Evolutionary conservation across 208 protist species (phyloP).

Genomic region (Crithidia expoeki): DNA sequence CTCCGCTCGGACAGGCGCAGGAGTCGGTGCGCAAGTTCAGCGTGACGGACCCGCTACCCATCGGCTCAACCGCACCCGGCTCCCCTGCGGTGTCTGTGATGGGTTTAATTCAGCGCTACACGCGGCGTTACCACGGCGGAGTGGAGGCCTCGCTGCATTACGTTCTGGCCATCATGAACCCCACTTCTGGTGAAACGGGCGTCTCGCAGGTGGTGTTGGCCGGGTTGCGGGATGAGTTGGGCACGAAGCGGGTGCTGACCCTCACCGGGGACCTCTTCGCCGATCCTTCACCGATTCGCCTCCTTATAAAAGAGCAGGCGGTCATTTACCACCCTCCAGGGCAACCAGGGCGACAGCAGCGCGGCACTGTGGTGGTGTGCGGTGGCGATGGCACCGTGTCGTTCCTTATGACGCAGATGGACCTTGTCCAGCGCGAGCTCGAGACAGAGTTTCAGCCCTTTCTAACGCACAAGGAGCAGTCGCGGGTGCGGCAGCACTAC

Average conservation of each 20-base stretch:
- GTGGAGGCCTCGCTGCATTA: slow-evolving; percentile 48
- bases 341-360: slow-evolving; percentile 23
- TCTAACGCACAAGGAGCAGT: neutral
- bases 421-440: slow-evolving; percentile 57
- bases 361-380: slow-evolving; percentile 79
- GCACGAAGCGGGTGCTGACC: slow-evolving; percentile 50
- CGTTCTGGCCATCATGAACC: slow-evolving; percentile 76
- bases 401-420: slow-evolving; percentile 77
- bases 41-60: neutral
- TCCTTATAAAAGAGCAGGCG: slow-evolving; percentile 65
- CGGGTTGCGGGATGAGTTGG: slow-evolving; percentile 51
- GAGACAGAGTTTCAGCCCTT: slow-evolving; percentile 34
- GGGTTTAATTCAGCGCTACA: slow-evolving; percentile 22
- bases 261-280: slow-evolving; percentile 56
- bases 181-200: slow-evolving; percentile 54
- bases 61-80: neutral
- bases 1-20: slow-evolving; percentile 5
- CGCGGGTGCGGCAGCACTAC: neutral
- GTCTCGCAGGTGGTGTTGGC: slow-evolving; percentile 40
- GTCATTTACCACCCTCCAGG: slow-evolving; percentile 41
- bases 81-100: neutral
- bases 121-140: slow-evolving; percentile 21
- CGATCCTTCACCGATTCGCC: slow-evolving; percentile 46
- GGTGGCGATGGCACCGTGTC: slow-evolving; percentile 88
- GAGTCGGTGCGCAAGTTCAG: slow-evolving; percentile 4